phyloP scores from a whole-genome alignment of 208 protist genomes.

The Herpetomonas tarakana region DNA sequence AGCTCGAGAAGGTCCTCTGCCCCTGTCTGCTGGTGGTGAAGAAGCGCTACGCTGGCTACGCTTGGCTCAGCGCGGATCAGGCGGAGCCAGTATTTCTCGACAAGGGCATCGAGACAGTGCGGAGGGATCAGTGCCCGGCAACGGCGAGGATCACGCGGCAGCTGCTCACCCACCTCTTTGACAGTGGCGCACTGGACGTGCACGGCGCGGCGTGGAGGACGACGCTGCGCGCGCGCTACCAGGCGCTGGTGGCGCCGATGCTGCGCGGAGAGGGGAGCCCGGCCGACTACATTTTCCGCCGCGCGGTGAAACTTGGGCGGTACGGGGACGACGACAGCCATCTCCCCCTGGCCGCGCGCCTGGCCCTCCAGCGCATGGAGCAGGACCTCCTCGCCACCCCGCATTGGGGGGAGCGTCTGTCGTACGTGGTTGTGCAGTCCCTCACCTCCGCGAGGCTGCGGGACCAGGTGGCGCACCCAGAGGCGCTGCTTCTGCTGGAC shows the following conservation, averaged over 20 bases:
- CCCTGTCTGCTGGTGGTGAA: slow-evolving; percentile 99
- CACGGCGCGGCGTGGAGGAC: background rate
- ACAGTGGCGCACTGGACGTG: slow-evolving; percentile 12
- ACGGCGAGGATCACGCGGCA: slow-evolving; percentile 36
- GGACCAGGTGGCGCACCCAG: slow-evolving; percentile 60
- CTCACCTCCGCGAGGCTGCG: slow-evolving; percentile 32
- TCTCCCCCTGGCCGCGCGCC: slow-evolving; percentile 60
- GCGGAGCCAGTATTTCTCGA: slow-evolving; percentile 96
- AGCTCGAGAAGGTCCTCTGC: slow-evolving; percentile 99
- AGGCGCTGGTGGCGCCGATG: slow-evolving; percentile 36
- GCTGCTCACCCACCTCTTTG: slow-evolving; percentile 57
- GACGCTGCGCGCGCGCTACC: slow-evolving; percentile 30
- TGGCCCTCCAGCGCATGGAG: slow-evolving; percentile 60
- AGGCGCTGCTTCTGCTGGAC: slow-evolving; percentile 38
- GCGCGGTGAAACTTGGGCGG: slow-evolving; percentile 66
- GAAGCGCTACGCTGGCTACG: slow-evolving; percentile 99
- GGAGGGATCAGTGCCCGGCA: slow-evolving; percentile 98
- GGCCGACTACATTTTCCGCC: slow-evolving; percentile 67
- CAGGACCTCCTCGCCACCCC: slow-evolving; percentile 50
- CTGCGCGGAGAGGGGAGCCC: slow-evolving; percentile 49
- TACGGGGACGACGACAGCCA: slow-evolving; percentile 40
- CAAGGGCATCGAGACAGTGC: slow-evolving; percentile 98
- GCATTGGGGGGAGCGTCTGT: slow-evolving; percentile 75
- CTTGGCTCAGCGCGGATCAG: slow-evolving; percentile 95
- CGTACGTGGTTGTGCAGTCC: slow-evolving; percentile 63